Conservation (phyloP, 768 basidiomycete genomes). For the Tulasnella sp. region DNA sequence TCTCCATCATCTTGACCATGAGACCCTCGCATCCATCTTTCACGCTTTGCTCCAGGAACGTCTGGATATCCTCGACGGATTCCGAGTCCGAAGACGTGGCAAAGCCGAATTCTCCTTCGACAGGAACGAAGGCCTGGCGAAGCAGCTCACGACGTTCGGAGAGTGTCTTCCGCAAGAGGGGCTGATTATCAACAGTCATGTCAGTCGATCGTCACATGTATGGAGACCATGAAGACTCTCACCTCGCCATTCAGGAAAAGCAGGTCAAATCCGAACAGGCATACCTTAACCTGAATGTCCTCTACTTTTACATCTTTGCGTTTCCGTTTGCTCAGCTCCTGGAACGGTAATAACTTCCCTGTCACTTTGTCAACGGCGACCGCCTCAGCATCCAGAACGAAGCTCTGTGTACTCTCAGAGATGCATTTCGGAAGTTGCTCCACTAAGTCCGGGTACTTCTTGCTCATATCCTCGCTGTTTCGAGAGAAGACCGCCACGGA, state of each 20-base stretch:
- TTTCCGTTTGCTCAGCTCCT: constrained; percentile 88
- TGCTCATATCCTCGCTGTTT: constrained; percentile 98
- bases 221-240: constrained; percentile 21
- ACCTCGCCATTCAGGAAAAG: constrained; percentile 97
- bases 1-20: constrained; percentile 98
- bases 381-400: constrained; percentile 93
- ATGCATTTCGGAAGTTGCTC: constrained; percentile 89
- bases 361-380: constrained; percentile 86
- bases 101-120: constrained; percentile 85
- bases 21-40: constrained; percentile 98
- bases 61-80: constrained; percentile 85
- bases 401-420: constrained; percentile 70
- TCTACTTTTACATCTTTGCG: constrained; percentile 97
- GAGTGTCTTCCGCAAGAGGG: constrained; percentile 67
- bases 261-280: constrained; percentile 91
- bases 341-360: constrained; percentile 90
- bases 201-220: not conserved
- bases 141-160: constrained; percentile 67
- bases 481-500: constrained; percentile 85
- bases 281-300: constrained; percentile 94
- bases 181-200: too few species aligned
- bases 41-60: constrained; percentile 90
- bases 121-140: constrained; percentile 63
- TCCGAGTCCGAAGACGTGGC: constrained; percentile 85
- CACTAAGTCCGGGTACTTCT: constrained; percentile 97